Conservation (phyloP, 73 alveolate genomes). For the Paramecium tetraurelia region DNA sequence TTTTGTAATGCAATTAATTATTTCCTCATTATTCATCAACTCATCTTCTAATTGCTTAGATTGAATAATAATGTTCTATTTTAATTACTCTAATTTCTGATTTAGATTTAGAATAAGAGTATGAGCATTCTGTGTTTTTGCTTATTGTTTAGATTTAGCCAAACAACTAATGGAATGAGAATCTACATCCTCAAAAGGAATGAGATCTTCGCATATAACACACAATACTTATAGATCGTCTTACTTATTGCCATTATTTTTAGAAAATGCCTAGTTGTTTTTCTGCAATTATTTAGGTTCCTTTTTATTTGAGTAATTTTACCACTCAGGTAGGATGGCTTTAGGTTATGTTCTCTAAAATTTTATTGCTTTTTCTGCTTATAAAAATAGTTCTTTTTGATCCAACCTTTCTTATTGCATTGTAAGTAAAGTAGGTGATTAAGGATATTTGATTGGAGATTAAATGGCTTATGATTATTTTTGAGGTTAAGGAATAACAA, state of each 20-base stretch:
- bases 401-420: background rate
- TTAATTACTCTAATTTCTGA: background rate
- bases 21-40: background rate
- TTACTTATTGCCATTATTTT: background rate
- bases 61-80: background rate
- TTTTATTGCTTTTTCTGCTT: background rate
- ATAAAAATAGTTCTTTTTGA: background rate
- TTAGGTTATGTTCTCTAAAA: constrained; percentile 37
- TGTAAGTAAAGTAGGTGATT: background rate
- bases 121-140: background rate
- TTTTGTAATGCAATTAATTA: background rate
- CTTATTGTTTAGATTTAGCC: constrained; percentile 10
- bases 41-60: background rate
- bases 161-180: background rate
- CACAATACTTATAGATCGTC: background rate
- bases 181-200: constrained; percentile 28
- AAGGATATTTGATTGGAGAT: background rate
- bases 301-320: background rate
- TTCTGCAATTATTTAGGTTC: background rate
- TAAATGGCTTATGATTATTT: background rate
- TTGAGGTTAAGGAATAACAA: background rate
- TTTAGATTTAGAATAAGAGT: background rate
- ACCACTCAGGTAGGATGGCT: background rate
- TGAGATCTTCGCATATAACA: constrained; percentile 8
- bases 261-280: background rate